Percentiles rank a stretch among this genome's conserved stretches.
These are phyloP conservation scores for Monotropa hypopitys DNA, from an alignment of 179 eudicot genomes.

Conservation along the genomic window DNA sequence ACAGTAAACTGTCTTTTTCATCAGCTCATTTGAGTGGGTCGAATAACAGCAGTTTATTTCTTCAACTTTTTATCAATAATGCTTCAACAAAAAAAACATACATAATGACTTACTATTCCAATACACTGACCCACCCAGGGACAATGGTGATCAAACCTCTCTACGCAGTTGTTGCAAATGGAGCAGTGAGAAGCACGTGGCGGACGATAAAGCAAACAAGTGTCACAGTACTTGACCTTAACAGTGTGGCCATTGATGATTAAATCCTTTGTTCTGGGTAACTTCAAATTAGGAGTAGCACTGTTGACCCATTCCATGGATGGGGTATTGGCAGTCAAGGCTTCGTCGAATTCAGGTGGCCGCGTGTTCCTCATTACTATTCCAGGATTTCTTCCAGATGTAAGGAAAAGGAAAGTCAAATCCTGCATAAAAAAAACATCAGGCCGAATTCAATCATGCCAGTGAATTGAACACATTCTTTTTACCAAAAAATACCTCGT, in stretches of 20 bases:
- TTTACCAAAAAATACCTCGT: not conserved
- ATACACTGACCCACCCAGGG: conserved; percentile 55
- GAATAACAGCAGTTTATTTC: not conserved
- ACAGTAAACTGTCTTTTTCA: not conserved
- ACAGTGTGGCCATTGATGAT: conserved; percentile 37
- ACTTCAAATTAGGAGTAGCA: conserved; percentile 33
- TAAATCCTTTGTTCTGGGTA: conserved; percentile 49
- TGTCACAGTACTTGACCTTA: conserved; percentile 65
- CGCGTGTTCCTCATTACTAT: conserved; percentile 45
- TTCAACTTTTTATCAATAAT: not conserved
- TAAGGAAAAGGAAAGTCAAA: conserved; percentile 42
- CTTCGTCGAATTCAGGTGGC: conserved; percentile 45
- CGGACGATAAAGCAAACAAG: conserved; percentile 39
- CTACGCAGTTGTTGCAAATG: conserved; percentile 41
- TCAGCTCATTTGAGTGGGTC: not conserved
- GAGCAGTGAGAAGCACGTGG: conserved; percentile 51
- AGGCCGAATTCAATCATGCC: not conserved
- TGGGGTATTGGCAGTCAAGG: conserved; percentile 21
- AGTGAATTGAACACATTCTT: not conserved
- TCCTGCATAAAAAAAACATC: conserved; percentile 25
- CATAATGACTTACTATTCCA: conserved; percentile 28
- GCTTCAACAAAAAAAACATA: not conserved
- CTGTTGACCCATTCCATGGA: conserved; percentile 60
- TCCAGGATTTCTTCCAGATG: conserved; percentile 65
- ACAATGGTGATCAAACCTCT: conserved; percentile 47